Percentiles rank a stretch among this genome's conserved stretches.
Evolutionary conservation across 208 protist species (phyloP).

Genomic region (Trypanosoma scelopori): DNA sequence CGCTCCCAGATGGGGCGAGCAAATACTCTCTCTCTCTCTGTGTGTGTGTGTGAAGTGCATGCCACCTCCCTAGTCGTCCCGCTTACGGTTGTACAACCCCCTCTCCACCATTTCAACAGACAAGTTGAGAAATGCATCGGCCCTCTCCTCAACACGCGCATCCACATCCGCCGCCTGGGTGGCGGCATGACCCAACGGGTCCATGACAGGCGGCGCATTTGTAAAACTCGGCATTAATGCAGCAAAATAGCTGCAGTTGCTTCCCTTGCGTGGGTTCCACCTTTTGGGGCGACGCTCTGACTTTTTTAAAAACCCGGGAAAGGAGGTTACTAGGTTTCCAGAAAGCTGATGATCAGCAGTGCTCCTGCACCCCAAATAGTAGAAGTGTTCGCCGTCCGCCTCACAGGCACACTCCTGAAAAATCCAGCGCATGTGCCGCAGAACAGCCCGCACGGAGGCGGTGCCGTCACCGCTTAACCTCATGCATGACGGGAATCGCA

Average conservation of each 20-base stretch:
- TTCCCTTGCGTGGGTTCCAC: conserved; percentile 51
- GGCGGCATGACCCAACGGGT: conserved; percentile 32
- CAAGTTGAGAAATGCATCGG: conserved; percentile 61
- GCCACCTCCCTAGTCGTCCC: conserved; percentile 34
- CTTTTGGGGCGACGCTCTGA: conserved; percentile 29
- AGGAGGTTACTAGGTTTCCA: conserved; percentile 22
- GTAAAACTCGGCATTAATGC: conserved; percentile 50
- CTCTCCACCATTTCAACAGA: conserved; percentile 69
- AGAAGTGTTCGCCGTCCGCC: conserved; percentile 14
- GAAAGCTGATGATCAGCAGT: conserved; percentile 21
- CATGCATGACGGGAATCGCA: conserved; percentile 15
- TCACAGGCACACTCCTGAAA: conserved; percentile 20
- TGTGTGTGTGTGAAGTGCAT: not conserved
- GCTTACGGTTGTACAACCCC: conserved; percentile 39
- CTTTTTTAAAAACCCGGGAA: conserved; percentile 36
- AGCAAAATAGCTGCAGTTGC: conserved; percentile 22
- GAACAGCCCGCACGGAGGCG: not conserved
- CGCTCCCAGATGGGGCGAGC: not conserved
- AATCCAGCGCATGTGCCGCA: conserved; percentile 15
- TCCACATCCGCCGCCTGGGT: conserved; percentile 28
- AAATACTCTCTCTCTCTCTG: not conserved
- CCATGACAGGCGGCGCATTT: conserved; percentile 37
- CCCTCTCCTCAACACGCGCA: conserved; percentile 34
- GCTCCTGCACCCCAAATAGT: conserved; percentile 24
- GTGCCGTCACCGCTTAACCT: not conserved